These are phyloP conservation scores for Zizania palustris DNA, from an alignment of 202 grass and related monocot genomes.

Conservation along the genomic window DNA sequence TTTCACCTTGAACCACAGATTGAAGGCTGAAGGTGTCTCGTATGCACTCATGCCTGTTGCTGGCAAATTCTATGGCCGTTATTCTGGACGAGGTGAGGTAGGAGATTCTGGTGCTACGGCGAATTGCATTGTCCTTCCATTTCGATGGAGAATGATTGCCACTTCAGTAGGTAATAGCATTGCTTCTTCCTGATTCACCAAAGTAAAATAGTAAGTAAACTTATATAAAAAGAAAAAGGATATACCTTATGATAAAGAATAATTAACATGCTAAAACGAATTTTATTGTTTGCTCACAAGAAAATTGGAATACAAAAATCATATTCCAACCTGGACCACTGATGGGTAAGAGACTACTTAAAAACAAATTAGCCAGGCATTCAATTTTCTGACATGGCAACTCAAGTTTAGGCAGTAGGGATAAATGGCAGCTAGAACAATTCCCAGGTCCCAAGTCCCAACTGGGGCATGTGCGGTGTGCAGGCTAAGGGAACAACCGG, in stretches of 20 bases:
- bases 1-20: too few species aligned
- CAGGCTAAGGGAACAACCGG: not conserved
- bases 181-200: constrained; percentile 57
- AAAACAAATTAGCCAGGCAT: not conserved
- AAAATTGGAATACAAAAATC: not conserved
- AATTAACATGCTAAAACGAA: not conserved
- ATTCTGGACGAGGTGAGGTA: constrained; percentile 48
- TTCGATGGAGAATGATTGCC: constrained; percentile 71
- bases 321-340: not conserved
- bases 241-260: not conserved
- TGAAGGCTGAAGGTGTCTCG: constrained; percentile 1
- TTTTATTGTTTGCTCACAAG: not conserved
- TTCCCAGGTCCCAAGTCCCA: not conserved
- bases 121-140: constrained; percentile 66
- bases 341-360: not conserved
- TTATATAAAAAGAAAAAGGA: not conserved
- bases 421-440: not conserved
- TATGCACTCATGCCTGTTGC: constrained; percentile 2
- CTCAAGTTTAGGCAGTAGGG: not conserved
- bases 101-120: constrained; percentile 55
- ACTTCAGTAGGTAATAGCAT: constrained; percentile 67
- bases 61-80: constrained; percentile 46
- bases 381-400: constrained; percentile 10
- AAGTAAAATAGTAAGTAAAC: constrained; percentile 18
- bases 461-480: not conserved